Conservation (phyloP, 1,284 basidiomycete genomes). For the Schizophyllum amplum region DNA sequence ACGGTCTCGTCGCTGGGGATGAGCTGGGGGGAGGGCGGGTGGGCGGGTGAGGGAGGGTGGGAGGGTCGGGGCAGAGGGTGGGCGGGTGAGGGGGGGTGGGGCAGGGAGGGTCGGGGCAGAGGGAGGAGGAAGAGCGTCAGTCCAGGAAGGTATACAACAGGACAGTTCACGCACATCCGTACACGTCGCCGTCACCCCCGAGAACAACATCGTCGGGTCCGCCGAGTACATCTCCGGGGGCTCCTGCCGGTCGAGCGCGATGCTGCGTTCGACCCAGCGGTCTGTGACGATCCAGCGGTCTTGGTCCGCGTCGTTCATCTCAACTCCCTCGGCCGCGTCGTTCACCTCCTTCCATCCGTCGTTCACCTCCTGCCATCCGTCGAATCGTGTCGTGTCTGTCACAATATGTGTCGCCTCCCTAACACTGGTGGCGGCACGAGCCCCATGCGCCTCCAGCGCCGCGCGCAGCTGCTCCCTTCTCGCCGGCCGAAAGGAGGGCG, state of each 20-base stretch:
- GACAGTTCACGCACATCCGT: conserved; percentile 40
- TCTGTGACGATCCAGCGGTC: conserved; percentile 24
- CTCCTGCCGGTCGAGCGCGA: conserved; percentile 29
- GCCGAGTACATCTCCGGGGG: conserved; percentile 62
- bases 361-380: conserved; percentile 35
- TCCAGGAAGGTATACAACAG: too few species aligned
- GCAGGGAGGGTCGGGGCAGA: too few species aligned
- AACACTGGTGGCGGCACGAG: conserved; percentile 18
- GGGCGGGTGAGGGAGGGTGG: too few species aligned
- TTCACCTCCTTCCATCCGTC: conserved; percentile 25
- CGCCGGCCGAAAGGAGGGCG: neutral
- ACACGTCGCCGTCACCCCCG: conserved; percentile 67
- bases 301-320: conserved; percentile 16
- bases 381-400: conserved; percentile 46
- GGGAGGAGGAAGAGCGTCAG: too few species aligned
- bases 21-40: conserved; percentile 3
- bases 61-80: neutral
- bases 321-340: conserved; percentile 31
- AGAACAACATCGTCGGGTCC: conserved; percentile 73
- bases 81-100: neutral
- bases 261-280: conserved; percentile 62
- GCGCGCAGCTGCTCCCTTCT: conserved; percentile 23
- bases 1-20: conserved; percentile 2
- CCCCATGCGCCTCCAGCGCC: conserved; percentile 37
- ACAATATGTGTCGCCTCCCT: conserved; percentile 36